Conservation (phyloP, 1,284 basidiomycete genomes). For the Microbotryum intermedium region DNA sequence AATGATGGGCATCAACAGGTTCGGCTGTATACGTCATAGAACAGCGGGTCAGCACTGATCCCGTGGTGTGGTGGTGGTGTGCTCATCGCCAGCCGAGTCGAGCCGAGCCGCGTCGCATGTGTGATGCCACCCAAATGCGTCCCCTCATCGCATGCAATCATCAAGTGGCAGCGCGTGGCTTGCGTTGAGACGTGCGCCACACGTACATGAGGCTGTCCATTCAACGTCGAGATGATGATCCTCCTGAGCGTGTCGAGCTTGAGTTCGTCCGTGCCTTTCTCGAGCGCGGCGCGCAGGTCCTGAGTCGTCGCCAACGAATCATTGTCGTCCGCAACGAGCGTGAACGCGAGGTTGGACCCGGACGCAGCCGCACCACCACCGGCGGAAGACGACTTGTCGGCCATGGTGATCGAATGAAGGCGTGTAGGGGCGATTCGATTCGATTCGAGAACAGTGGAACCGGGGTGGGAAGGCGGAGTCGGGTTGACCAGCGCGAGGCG, state of each 20-base stretch:
- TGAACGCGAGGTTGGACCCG: constrained; percentile 12
- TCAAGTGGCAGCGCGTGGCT: too few relatives aligned
- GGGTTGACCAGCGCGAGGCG: too few relatives aligned
- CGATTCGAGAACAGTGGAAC: too few relatives aligned
- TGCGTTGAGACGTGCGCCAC: too few relatives aligned
- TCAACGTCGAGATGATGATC: constrained; percentile 91
- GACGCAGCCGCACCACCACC: neutral
- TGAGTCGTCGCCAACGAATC: constrained; percentile 64
- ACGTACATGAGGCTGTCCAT: constrained; percentile 66
- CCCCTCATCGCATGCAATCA: constrained; percentile 18
- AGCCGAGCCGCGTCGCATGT: neutral
- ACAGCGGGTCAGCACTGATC: neutral
- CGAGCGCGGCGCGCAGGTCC: constrained; percentile 76
- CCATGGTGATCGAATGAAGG: too few relatives aligned
- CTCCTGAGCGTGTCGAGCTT: constrained; percentile 94
- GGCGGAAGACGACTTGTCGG: too few relatives aligned
- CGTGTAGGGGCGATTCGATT: too few relatives aligned
- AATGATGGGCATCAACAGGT: constrained; percentile 92
- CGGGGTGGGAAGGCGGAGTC: too few relatives aligned
- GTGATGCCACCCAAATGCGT: neutral
- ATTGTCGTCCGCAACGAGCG: constrained; percentile 28
- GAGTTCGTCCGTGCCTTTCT: constrained; percentile 95
- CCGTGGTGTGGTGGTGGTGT: neutral
- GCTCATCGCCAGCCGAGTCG: neutral
- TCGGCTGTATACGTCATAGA: constrained; percentile 12